Conservation (phyloP, 2,329 filamentous ascomycete species). For the Aureobasidium namibiae region DNA sequence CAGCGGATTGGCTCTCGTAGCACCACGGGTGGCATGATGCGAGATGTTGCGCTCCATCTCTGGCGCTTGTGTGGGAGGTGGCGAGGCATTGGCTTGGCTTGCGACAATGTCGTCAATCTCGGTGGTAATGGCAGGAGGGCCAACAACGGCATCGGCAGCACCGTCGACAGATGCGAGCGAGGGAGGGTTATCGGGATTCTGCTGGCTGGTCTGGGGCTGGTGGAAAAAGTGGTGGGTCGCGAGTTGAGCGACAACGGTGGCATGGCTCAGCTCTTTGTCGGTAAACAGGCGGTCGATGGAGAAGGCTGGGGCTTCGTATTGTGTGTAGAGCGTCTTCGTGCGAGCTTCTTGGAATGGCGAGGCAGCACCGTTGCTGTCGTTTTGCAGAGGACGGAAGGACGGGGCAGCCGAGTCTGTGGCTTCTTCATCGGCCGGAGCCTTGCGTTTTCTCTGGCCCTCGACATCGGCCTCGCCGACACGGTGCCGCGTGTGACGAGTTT, state of each 20-base stretch:
- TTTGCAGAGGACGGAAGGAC: constrained; percentile 32
- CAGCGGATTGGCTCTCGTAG: constrained; percentile 38
- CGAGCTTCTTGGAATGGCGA: constrained; percentile 47
- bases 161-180: constrained; percentile 24
- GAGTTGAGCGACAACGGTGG: constrained; percentile 53
- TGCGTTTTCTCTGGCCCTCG: constrained; percentile 49
- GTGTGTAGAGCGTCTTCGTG: constrained; percentile 42
- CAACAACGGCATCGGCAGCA: constrained; percentile 20
- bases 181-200: constrained; percentile 20
- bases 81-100: constrained; percentile 21
- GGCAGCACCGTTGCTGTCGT: constrained; percentile 39
- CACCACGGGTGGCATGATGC: constrained; percentile 46
- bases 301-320: constrained; percentile 51
- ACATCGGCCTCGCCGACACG: constrained; percentile 28
- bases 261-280: constrained; percentile 56
- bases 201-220: constrained; percentile 29
- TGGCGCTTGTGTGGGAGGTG: constrained; percentile 20
- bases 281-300: constrained; percentile 58
- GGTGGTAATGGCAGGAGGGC: constrained; percentile 12
- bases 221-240: constrained; percentile 52
- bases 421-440: constrained; percentile 45
- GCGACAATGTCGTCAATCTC: constrained; percentile 19
- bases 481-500: constrained; percentile 55
- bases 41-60: constrained; percentile 56
- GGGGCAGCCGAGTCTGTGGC: constrained; percentile 51